Percentiles rank a stretch among this genome's conserved stretches.
Evolutionary conservation across 2,329 filamentous ascomycete species (phyloP).

Genomic region (Scedosporium boydii): DNA sequence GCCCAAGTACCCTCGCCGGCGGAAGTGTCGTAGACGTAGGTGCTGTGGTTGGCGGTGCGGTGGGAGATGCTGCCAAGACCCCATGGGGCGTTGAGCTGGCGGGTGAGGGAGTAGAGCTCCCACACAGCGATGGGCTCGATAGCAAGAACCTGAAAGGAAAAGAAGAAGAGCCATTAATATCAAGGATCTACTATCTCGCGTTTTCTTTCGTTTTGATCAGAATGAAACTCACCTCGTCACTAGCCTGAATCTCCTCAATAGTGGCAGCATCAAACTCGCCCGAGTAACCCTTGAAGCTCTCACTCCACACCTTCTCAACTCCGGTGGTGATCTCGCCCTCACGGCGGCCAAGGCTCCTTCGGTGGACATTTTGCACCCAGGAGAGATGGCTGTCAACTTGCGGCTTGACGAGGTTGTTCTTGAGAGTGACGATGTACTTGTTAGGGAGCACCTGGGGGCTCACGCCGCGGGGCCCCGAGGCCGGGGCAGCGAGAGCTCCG

Average conservation of each 20-base stretch:
- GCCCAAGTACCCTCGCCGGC: conserved; percentile 32
- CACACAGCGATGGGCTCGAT: conserved; percentile 16
- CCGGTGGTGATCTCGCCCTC: conserved; percentile 16
- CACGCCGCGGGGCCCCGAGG: conserved; percentile 2
- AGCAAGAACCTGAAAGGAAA: conserved; percentile 10
- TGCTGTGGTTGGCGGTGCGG: conserved; percentile 19
- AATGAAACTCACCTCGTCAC: conserved; percentile 25
- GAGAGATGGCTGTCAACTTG: conserved; percentile 22
- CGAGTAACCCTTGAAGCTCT: conserved; percentile 26
- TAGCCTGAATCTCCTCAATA: conserved; percentile 27
- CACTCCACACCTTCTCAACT: conserved; percentile 13
- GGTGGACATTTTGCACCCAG: conserved; percentile 21
- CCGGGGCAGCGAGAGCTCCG: conserved; percentile 19
- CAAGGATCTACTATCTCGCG: neutral
- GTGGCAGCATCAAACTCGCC: conserved; percentile 31
- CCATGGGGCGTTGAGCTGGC: conserved; percentile 28
- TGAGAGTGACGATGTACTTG: conserved; percentile 36
- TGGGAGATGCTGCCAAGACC: conserved; percentile 36
- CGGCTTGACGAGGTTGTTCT: conserved; percentile 20
- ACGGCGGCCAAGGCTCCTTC: conserved; percentile 22
- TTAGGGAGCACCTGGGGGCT: conserved; percentile 18
- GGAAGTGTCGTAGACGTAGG: conserved; percentile 31
- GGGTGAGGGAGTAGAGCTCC: conserved; percentile 19
- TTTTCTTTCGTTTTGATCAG: no score
- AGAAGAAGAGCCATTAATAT: neutral